Conservation (phyloP, 768 basidiomycete species). For the Suillus brevipes region DNA sequence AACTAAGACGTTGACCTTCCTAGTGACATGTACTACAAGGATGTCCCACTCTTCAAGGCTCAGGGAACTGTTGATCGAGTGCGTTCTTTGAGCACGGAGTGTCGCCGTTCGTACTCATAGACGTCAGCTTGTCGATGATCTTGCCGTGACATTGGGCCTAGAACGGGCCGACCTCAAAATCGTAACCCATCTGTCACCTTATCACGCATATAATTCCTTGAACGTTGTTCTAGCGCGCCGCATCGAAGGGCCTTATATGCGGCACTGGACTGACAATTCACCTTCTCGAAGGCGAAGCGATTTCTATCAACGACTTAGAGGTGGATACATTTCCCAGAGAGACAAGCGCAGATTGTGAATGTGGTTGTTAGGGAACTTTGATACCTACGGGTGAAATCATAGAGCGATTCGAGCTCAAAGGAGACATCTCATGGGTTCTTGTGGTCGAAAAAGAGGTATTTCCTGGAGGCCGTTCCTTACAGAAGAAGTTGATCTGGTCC, state of each 20-base stretch:
- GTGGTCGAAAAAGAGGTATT: constrained; percentile 92
- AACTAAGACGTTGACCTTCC: constrained; percentile 5
- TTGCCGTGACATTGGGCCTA: constrained; percentile 79
- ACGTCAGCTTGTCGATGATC: constrained; percentile 81
- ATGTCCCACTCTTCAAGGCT: constrained; percentile 72
- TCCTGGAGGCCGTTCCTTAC: background rate
- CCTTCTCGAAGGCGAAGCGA: constrained; percentile 52
- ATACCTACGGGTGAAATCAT: constrained; percentile 82
- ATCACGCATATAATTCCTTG: constrained; percentile 7
- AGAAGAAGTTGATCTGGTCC: background rate
- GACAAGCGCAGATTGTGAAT: background rate
- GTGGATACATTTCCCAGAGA: constrained; percentile 32
- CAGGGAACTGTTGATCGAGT: constrained; percentile 83
- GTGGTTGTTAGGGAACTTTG: constrained; percentile 55
- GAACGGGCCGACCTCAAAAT: constrained; percentile 79
- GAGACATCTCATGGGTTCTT: constrained; percentile 71
- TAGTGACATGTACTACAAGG: constrained; percentile 89
- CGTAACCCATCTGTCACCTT: constrained; percentile 37
- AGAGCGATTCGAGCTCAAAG: constrained; percentile 53
- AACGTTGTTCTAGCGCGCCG: constrained; percentile 61
- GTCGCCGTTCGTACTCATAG: constrained; percentile 5
- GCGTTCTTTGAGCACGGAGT: constrained; percentile 14
- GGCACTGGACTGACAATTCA: constrained; percentile 63
- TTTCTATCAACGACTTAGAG: constrained; percentile 58
- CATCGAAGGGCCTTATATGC: constrained; percentile 85